Evolutionary conservation across 1,284 basidiomycete species (phyloP).

Genomic region (Mycosarcoma mackinlayi): DNA sequence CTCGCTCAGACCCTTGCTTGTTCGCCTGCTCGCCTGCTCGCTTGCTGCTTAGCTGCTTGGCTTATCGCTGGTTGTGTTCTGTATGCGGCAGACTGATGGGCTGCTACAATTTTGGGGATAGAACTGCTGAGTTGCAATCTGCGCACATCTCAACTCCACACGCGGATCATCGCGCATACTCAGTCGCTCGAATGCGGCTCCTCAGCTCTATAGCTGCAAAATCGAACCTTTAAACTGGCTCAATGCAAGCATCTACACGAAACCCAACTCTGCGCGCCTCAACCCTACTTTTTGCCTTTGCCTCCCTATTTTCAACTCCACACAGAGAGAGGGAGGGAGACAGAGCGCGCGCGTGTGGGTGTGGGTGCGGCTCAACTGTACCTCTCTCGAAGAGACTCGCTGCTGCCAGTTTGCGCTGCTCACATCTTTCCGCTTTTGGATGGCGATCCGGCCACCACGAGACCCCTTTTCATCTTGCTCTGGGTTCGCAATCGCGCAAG

Average conservation of each 20-base stretch:
- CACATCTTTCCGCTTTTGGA: constrained; percentile 40
- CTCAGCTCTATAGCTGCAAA: too few species aligned
- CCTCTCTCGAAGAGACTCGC: too few species aligned
- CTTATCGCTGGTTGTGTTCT: constrained; percentile 8
- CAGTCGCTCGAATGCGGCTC: not conserved
- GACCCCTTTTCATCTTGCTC: not conserved
- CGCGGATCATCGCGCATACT: constrained; percentile 33
- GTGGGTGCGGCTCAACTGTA: too few species aligned
- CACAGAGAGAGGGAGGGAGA: too few species aligned
- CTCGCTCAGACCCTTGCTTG: not conserved
- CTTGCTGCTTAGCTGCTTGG: not conserved
- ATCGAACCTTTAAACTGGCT: too few species aligned
- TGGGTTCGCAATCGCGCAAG: constrained; percentile 1
- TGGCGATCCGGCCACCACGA: constrained; percentile 10
- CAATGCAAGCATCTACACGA: too few species aligned
- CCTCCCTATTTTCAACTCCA: too few species aligned
- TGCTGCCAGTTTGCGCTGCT: too few species aligned
- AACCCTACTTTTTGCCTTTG: too few species aligned
- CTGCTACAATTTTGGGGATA: constrained; percentile 6
- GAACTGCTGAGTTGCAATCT: constrained; percentile 21
- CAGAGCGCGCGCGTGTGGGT: too few species aligned
- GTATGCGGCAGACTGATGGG: constrained; percentile 19
- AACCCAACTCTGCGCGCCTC: too few species aligned
- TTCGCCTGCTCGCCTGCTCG: not conserved
- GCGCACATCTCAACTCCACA: constrained; percentile 38